Base-by-base conservation (phyloP, 2,329 filamentous ascomycete genomes). In the Ceratocystis alfenasii region DNA sequence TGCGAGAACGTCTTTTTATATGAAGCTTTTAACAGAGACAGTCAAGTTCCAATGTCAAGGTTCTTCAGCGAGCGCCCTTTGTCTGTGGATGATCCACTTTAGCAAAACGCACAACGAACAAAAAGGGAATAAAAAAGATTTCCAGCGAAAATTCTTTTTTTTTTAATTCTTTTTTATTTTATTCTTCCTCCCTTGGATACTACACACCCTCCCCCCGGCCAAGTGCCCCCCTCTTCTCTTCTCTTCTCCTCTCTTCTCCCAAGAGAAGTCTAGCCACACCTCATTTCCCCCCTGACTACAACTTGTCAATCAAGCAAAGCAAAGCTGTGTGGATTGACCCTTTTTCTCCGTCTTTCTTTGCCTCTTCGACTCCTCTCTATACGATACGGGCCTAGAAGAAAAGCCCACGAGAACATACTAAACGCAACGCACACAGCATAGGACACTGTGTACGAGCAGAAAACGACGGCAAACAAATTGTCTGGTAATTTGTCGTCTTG, bases 241-340 rank as follows among this genome's bases (percentile, higher is more conserved):
- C 15, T 44, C 50, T 30, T n/a, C 53, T 57, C 53, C 25, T 33
- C 30, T 63, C 33, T 48, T n/a, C 61, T 57, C 64, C 60, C 22
- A 22, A 22, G 41, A 12, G 46, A 20, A 30, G n/a, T 63, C 62
- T 44, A 57, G 62, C 57, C 60, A 44, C 64, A 59, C 60, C 60
- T 45, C 60, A 61, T 65, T 45, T 36, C 65, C 65, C 57, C 60
- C 65, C 61, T 63, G 61, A 63, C 41, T 50, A 46, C 61, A 63
- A 46, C 25, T 20, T 63, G 61, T 63, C 61, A 63, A 63, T 63
- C 61, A 63, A 48, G 44, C 61, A 41, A 41, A 41, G 36, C 36
- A 41, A 41, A 41, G 36, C 48, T 46, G 61, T 46, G 44, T 62
- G n/a, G 41, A 17, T 46, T 44, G 60, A 7, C 20, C 53, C 53